Evolutionary conservation across 164 flowering plant species (phyloP), one percentile per base, ranked within the genome.

Genomic region (Nelumbo lutea): DNA sequence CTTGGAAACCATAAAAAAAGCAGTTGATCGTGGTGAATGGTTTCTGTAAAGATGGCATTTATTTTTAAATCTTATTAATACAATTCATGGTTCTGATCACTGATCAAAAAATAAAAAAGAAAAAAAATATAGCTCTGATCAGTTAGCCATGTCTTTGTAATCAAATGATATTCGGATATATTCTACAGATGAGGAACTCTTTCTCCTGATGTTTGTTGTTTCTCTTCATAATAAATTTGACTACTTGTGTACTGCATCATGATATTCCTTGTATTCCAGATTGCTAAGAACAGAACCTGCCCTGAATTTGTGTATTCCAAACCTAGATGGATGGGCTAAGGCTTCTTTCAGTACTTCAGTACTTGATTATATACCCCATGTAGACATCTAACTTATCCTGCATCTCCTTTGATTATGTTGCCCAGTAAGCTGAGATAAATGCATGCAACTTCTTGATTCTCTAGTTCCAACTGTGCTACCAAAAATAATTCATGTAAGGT

Each of bases 261-360:
- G 73, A 53, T 44, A 45, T 62, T 69, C 70, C 53, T 74, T 66
- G 10, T 74, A 73, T 62, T 74, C 73, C 45, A 73, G 51, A 41
- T 74, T 73, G 61, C 65, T 73, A 38, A 74, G 69, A 59, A 73
- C 77, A 50, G 69, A 60, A 52, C 66, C 70, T 46, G 48, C 64
- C 41, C 68, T 69, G 27, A 27, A 27, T 27, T 27, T 27, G 27
- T 27, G 27, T 27, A 27, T 27, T 27, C 27, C 0, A 27, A 27
- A 27, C 27, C 27, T 27, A 27, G 27, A 27, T 27, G 27, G 27
- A 27, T 27, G 27, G 27, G 27, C 27, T 27, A 27, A 27, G 27
- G 27, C 27, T 27, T 27, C 27, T 27, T 27, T 27, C 27, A 27
- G 27, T 27, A 27, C 27, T 27, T 27, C 27, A 27, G 27, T 27